Evolutionary conservation across 805 yeast genomes (phyloP).

Genomic region (Candida boidinii): DNA sequence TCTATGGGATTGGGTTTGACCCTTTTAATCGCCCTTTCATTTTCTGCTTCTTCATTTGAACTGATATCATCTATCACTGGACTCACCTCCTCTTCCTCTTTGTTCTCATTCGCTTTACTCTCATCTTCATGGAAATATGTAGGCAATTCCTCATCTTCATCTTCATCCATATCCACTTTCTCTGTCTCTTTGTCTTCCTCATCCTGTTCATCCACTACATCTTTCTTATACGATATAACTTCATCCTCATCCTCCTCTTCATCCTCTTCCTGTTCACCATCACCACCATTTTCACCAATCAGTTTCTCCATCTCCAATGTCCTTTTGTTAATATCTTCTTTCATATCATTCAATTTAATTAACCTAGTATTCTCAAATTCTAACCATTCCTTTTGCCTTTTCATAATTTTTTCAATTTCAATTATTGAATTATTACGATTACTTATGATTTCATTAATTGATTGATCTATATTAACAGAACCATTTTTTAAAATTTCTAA

Average conservation of each 20-base stretch:
- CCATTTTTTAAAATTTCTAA: conserved; percentile 10
- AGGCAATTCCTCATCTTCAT: conserved; percentile 12
- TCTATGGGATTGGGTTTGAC: background rate
- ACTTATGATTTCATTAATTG: conserved; percentile 7
- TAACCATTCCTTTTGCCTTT: conserved; percentile 23
- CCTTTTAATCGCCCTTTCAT: conserved; percentile 1
- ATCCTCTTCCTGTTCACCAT: conserved; percentile 8
- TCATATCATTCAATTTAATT: conserved; percentile 11
- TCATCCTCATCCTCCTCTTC: conserved; percentile 14
- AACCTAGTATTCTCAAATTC: conserved; percentile 16
- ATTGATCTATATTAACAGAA: conserved; percentile 6
- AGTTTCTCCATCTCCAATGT: conserved; percentile 18
- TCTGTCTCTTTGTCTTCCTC: conserved; percentile 6
- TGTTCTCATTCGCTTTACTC: background rate
- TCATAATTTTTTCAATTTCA: conserved; percentile 19
- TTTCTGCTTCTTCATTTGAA: conserved; percentile 4
- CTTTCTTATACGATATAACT: conserved; percentile 12
- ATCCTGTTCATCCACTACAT: background rate
- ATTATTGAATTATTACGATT: conserved; percentile 15
- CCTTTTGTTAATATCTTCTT: conserved; percentile 9
- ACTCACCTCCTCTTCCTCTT: conserved; percentile 4
- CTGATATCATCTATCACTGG: background rate
- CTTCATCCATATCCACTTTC: conserved; percentile 5
- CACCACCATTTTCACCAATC: conserved; percentile 6
- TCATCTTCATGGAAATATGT: conserved; percentile 6